phyloP scores from a whole-genome alignment of 139 green algal species.

The Picocystis salinarum region DNA sequence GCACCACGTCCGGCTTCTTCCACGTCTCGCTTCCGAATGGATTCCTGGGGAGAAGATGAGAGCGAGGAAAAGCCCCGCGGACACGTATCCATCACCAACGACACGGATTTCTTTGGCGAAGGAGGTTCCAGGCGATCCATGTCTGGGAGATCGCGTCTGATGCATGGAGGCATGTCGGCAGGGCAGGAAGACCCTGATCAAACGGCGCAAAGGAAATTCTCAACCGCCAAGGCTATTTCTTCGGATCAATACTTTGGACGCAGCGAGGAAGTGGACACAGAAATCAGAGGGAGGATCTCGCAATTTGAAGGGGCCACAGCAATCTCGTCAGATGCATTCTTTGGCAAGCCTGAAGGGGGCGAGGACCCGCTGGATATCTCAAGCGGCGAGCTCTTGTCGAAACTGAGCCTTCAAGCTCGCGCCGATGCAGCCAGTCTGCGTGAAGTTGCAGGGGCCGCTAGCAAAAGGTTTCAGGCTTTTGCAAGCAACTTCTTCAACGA shows the following conservation, averaged over 20 bases:
- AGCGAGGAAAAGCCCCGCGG: too few species aligned
- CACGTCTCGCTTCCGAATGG: too few species aligned
- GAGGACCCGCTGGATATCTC: constrained; percentile 32
- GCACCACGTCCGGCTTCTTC: too few species aligned
- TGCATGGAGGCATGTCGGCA: too few species aligned
- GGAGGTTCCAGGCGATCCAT: too few species aligned
- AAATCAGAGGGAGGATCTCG: not conserved
- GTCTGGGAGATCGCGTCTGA: too few species aligned
- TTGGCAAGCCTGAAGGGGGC: not conserved
- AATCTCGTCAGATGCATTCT: constrained; percentile 67
- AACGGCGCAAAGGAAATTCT: constrained; percentile 49
- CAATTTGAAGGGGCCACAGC: constrained; percentile 34
- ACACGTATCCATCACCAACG: too few species aligned
- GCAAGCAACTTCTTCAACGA: constrained; percentile 51
- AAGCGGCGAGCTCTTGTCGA: constrained; percentile 51
- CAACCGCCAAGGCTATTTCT: constrained; percentile 76
- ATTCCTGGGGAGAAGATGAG: too few species aligned
- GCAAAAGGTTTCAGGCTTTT: constrained; percentile 37
- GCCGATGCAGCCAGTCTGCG: constrained; percentile 52
- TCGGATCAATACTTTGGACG: constrained; percentile 23
- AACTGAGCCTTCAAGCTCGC: constrained; percentile 38
- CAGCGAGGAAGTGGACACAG: not conserved
- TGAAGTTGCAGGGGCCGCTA: constrained; percentile 31
- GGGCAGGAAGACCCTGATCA: constrained; percentile 2
- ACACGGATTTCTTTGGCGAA: too few species aligned